Percentiles rank a stretch among this genome's conserved stretches.
Conservation (phyloP, 148 eudicot species). For the Chenopodium berlandieri region DNA sequence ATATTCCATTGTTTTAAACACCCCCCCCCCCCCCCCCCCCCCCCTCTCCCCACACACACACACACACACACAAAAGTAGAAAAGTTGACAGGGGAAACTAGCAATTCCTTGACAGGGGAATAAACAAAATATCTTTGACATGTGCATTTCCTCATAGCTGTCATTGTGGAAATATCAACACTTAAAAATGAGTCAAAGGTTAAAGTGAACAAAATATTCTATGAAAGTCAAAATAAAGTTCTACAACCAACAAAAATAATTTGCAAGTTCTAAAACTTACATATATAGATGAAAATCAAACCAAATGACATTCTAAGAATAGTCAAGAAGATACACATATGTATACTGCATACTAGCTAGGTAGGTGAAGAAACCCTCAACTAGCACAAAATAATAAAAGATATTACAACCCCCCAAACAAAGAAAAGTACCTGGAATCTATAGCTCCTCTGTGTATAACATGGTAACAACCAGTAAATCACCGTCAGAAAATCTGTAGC, state of each 20-base stretch:
- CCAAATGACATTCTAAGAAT: conserved; percentile 25
- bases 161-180: not conserved
- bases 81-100: not conserved
- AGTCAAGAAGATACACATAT: conserved; percentile 33
- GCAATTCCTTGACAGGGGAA: not conserved
- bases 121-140: not conserved
- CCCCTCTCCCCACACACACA: no score
- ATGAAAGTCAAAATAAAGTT: conserved; percentile 4
- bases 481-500: conserved; percentile 18
- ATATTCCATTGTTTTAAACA: no score
- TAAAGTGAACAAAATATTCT: not conserved
- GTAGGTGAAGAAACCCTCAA: conserved; percentile 16
- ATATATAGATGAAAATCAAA: conserved; percentile 25
- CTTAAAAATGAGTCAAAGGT: not conserved
- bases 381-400: conserved; percentile 20
- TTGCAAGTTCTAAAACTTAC: conserved; percentile 17
- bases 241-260: conserved; percentile 15
- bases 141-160: not conserved
- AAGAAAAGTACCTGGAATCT: conserved; percentile 32
- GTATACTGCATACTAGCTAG: conserved; percentile 27
- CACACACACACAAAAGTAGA: not conserved
- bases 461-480: conserved; percentile 12
- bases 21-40: not conserved
- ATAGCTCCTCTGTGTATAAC: conserved; percentile 25
- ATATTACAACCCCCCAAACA: conserved; percentile 21